Conservation (phyloP, 345 rosid genomes). For the Pseudoturritis turrita region DNA sequence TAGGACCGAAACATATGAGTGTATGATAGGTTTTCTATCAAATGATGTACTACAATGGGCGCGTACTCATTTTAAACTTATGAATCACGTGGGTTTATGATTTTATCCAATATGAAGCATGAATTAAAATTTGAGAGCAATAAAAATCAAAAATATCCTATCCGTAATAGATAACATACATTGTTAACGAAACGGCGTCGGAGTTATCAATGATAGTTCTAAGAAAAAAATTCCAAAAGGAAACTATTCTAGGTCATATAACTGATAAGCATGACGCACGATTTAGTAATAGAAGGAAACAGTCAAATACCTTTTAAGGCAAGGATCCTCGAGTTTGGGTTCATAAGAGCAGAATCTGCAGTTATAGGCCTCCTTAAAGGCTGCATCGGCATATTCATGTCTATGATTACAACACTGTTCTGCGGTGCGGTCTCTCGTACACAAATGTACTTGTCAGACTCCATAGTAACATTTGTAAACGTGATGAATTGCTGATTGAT, state of each 20-base stretch:
- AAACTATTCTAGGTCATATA: neutral
- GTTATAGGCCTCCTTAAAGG: conserved; percentile 95
- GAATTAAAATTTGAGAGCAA: neutral
- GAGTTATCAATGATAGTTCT: neutral
- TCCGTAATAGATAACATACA: neutral
- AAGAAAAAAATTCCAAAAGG: conserved; percentile 13
- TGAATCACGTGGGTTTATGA: neutral
- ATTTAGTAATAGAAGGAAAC: conserved; percentile 3
- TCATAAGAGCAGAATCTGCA: conserved; percentile 93
- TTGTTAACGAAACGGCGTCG: neutral
- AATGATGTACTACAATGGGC: neutral
- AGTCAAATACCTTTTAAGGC: conserved; percentile 64
- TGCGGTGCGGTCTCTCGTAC: conserved; percentile 98
- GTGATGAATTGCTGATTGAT: conserved; percentile 82
- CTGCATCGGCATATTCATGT: conserved; percentile 95
- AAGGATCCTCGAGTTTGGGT: conserved; percentile 82
- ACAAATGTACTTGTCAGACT: conserved; percentile 93
- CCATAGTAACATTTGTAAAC: conserved; percentile 95
- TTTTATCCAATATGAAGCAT: neutral
- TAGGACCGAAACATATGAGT: neutral
- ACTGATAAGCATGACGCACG: neutral
- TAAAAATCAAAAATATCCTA: neutral
- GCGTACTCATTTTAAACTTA: neutral
- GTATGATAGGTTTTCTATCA: neutral
- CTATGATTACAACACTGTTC: conserved; percentile 89